These are phyloP conservation scores for Chaetomium globosum DNA, from an alignment of 2,329 filamentous ascomycete species.

Conservation along the genomic window DNA sequence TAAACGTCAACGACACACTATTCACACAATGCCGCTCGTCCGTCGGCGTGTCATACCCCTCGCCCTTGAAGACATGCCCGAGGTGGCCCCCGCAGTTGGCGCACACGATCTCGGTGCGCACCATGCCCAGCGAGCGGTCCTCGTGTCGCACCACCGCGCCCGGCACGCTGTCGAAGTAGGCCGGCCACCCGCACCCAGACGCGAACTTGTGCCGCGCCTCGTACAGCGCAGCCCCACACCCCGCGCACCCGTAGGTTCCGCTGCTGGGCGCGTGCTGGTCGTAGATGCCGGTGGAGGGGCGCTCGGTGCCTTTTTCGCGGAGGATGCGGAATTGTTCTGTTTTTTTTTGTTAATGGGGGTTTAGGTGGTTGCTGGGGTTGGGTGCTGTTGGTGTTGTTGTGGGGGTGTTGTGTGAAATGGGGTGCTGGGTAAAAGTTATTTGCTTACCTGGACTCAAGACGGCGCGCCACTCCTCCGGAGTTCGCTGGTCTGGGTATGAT, in stretches of 20 bases:
- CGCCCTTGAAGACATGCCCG: constrained; percentile 89
- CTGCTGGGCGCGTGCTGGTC: constrained; percentile 78
- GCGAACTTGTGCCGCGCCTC: constrained; percentile 93
- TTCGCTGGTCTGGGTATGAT: constrained; percentile 75
- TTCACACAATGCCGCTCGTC: constrained; percentile 98
- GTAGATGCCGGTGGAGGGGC: constrained; percentile 76
- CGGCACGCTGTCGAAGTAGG: constrained; percentile 93
- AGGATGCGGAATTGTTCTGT: constrained; percentile 94
- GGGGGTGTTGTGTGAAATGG: background rate
- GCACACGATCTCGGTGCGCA: constrained; percentile 90
- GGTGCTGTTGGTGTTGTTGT: background rate
- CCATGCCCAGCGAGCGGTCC: constrained; percentile 78
- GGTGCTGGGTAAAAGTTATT: background rate
- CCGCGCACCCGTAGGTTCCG: constrained; percentile 86
- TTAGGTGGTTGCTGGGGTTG: constrained; percentile 5
- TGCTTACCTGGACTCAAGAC: constrained; percentile 64
- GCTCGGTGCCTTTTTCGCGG: constrained; percentile 88
- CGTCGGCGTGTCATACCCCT: constrained; percentile 80
- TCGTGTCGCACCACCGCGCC: constrained; percentile 83
- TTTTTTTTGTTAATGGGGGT: background rate
- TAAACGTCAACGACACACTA: constrained; percentile 85
- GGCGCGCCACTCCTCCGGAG: constrained; percentile 84
- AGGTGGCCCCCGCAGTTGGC: constrained; percentile 90
- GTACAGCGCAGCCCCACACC: constrained; percentile 85
- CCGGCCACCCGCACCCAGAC: constrained; percentile 95